A percentile compares a stretch with the other conserved stretches of the same genome.
These are phyloP conservation scores for Yarrowia phangngaensis DNA, from an alignment of 805 yeast genomes.

Conservation along the genomic window DNA sequence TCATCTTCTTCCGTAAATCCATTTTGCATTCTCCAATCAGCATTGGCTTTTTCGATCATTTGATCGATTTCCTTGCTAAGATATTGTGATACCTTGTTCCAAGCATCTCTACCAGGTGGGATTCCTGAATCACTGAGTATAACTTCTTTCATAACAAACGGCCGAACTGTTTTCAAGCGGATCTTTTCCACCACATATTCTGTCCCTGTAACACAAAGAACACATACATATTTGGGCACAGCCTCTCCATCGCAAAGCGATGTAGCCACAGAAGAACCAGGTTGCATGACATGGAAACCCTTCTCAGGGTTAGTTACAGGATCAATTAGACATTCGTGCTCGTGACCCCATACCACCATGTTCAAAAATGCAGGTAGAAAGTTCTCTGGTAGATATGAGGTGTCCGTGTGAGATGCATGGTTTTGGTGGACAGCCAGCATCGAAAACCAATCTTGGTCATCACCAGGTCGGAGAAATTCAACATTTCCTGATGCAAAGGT, in stretches of 20 bases:
- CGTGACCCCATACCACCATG: slow-evolving; percentile 94
- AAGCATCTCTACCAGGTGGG: slow-evolving; percentile 57
- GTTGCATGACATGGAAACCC: slow-evolving; percentile 77
- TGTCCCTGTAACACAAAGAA: slow-evolving; percentile 60
- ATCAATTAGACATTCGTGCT: slow-evolving; percentile 84
- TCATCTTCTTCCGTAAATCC: slow-evolving; percentile 23
- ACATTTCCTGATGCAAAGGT: slow-evolving; percentile 79
- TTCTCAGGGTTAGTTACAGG: slow-evolving; percentile 52
- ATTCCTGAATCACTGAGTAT: slow-evolving; percentile 53
- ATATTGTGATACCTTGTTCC: slow-evolving; percentile 56
- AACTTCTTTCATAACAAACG: slow-evolving; percentile 71
- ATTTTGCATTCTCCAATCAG: slow-evolving; percentile 45
- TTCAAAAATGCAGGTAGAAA: slow-evolving; percentile 79
- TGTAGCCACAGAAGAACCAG: slow-evolving; percentile 93
- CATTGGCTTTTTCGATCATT: slow-evolving; percentile 58
- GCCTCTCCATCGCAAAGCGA: slow-evolving; percentile 83
- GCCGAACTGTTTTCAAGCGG: slow-evolving; percentile 67
- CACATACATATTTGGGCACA: slow-evolving; percentile 65
- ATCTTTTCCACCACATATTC: slow-evolving; percentile 58
- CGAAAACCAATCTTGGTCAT: slow-evolving; percentile 65
- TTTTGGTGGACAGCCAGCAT: slow-evolving; percentile 88
- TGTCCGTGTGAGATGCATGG: slow-evolving; percentile 73
- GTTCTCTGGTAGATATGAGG: slow-evolving; percentile 78
- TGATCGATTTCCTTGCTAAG: slow-evolving; percentile 61
- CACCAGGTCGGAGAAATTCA: slow-evolving; percentile 69